These are phyloP conservation scores for Debaryomyces maramus DNA, from an alignment of 805 yeast genomes.

Conservation along the genomic window DNA sequence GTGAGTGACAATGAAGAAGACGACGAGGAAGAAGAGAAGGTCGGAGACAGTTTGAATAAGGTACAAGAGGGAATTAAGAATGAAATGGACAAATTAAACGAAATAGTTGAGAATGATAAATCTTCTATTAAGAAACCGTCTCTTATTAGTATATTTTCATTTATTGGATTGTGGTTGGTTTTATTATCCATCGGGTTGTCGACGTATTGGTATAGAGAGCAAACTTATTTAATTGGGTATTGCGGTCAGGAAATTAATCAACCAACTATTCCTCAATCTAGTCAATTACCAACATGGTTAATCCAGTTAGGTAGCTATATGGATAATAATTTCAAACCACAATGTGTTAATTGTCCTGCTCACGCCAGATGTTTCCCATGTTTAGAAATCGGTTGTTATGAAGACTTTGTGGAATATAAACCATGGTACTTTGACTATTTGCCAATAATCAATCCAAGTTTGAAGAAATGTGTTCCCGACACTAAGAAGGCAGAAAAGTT, in stretches of 20 bases:
- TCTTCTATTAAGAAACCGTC: constrained; percentile 6
- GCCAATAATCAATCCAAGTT: constrained; percentile 55
- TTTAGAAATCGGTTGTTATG: constrained; percentile 65
- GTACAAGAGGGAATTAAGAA: neutral
- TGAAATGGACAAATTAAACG: constrained; percentile 7
- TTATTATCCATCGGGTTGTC: constrained; percentile 40
- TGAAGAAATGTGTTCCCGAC: constrained; percentile 67
- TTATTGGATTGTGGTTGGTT: constrained; percentile 32
- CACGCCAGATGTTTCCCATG: constrained; percentile 72
- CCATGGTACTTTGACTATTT: constrained; percentile 59
- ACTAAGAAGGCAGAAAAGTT: constrained; percentile 67
- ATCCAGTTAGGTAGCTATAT: constrained; percentile 44
- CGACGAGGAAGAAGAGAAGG: constrained; percentile 16
- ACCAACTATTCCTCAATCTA: constrained; percentile 37
- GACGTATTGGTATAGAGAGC: constrained; percentile 64
- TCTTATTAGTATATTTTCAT: constrained; percentile 8
- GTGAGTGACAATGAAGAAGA: constrained; percentile 7
- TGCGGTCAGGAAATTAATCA: constrained; percentile 64
- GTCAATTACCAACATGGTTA: constrained; percentile 29
- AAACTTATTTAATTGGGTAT: constrained; percentile 63
- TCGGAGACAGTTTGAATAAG: constrained; percentile 8
- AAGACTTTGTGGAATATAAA: constrained; percentile 54
- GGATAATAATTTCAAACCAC: constrained; percentile 50
- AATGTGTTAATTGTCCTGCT: constrained; percentile 76
- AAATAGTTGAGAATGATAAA: constrained; percentile 7